Base-by-base conservation (phyloP, 2,329 filamentous ascomycete genomes). In the Ambrosiella cleistominuta region DNA sequence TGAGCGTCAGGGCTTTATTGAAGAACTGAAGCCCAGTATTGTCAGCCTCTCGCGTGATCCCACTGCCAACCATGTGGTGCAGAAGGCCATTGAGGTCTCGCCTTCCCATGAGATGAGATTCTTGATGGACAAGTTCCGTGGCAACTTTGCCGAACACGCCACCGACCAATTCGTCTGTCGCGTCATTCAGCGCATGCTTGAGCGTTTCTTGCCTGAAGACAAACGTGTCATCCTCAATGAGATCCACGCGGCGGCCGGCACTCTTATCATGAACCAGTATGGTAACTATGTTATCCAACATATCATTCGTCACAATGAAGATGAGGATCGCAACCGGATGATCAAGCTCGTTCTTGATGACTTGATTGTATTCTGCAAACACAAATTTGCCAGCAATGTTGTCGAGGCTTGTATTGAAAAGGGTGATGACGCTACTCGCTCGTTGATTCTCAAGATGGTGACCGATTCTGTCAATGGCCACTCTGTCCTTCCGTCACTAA, bases 261-360 rank as follows among this genome's bases (percentile, higher is more conserved):
- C 76, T 58, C 79, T 97, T 60, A 86, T 96, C 62, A 81, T 82
- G 0, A 88, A 97, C 66, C 84, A 90, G 63, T 98, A 86, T 66
- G 93, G 93, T 61, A 98, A 98, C 70, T 98, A 98, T 67, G 93
- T 98, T 15, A 85, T 86, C 2, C 93, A 97, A 68, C 88, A 97
- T 67, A 82, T 97, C 56, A 89, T 98, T 61, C 75, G 84, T 61
- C 81, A 88, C 62, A 90, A 90, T 27, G 77, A 82, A 56, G 75
- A 79, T 3, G 80, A 84, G 58, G 88, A 96, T 65, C 80, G 83
- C 17, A 75, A 76, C 12, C 80, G 76, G 64, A 84, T 96, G 65
- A 85, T 95, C 58, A 71, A 76, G 35, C 74, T 88, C 52, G 84
- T 97, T 62, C 82, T 83, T 63, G 74, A 75, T 11, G 80, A 88